Conservation (phyloP, 306 rosid species). For the Sicyos baderoa region DNA sequence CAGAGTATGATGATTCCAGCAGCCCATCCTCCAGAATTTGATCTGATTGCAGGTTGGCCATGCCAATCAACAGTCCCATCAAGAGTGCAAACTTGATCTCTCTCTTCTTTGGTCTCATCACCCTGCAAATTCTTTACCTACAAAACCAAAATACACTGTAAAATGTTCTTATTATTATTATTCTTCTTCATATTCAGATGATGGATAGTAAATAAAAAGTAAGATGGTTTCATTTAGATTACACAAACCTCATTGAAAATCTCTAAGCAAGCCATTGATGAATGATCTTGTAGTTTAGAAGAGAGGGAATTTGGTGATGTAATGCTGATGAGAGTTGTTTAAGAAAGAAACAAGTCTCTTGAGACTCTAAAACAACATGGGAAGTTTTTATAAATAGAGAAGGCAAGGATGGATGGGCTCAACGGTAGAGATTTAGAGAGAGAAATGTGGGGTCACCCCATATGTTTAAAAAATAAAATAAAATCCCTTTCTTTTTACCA, state of each 20-base stretch:
- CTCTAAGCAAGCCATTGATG: slow-evolving; percentile 18
- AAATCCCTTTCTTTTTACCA: background rate
- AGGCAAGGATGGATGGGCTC: slow-evolving; percentile 26
- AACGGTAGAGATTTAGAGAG: slow-evolving; percentile 50
- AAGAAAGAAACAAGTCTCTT: slow-evolving; percentile 20
- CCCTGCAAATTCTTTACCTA: slow-evolving; percentile 15
- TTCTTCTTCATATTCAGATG: background rate
- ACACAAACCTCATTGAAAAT: slow-evolving; percentile 7
- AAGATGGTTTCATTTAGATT: background rate
- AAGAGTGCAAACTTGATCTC: slow-evolving; percentile 47
- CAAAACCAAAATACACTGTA: background rate
- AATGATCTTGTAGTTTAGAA: slow-evolving; percentile 6
- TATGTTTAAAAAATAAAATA: slow-evolving; percentile 15
- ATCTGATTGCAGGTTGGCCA: slow-evolving; percentile 70
- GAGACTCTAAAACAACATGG: slow-evolving; percentile 27
- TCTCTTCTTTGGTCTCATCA: slow-evolving; percentile 45
- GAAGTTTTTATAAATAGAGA: slow-evolving; percentile 48
- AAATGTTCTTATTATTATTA: slow-evolving; percentile 4
- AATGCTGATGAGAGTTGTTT: slow-evolving; percentile 14
- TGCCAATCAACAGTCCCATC: slow-evolving; percentile 82
- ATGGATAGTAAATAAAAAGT: background rate
- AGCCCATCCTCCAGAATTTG: slow-evolving; percentile 79
- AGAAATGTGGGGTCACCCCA: slow-evolving; percentile 39
- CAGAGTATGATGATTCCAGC: slow-evolving; percentile 85
- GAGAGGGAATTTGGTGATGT: slow-evolving; percentile 27